phyloP scores from a whole-genome alignment of 176 grass and related monocot species.

The Avena insularis region DNA sequence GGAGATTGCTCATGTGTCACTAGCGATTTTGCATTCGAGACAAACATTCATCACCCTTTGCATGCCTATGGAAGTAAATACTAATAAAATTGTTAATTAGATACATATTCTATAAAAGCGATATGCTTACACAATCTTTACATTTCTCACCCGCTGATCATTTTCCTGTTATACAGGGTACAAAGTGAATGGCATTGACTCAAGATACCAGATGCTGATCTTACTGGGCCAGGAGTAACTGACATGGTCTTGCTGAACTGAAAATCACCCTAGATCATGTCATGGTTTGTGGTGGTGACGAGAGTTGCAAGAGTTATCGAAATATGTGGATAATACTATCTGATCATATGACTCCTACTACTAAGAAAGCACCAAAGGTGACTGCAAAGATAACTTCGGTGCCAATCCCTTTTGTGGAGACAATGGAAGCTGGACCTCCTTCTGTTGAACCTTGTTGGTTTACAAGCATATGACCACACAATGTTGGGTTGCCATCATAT shows the following conservation, averaged over 20 bases:
- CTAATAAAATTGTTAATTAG: neutral
- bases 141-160: neutral
- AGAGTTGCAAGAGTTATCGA: neutral
- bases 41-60: neutral
- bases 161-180: neutral
- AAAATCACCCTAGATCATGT: neutral
- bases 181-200: neutral
- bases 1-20: neutral
- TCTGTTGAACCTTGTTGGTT: neutral
- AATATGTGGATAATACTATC: constrained; percentile 22
- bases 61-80: neutral
- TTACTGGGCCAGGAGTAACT: neutral
- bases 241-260: neutral
- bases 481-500: constrained; percentile 47
- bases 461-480: constrained; percentile 34
- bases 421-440: neutral
- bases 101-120: neutral
- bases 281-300: neutral
- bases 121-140: neutral
- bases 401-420: neutral
- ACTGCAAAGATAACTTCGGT: neutral
- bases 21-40: neutral
- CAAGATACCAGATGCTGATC: neutral
- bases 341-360: constrained; percentile 34
- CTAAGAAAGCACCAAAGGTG: constrained; percentile 35